Evolutionary conservation across 1,284 basidiomycete species (phyloP), one percentile per base, ranked within the genome.

Genomic region (Cryptococcus sp.): DNA sequence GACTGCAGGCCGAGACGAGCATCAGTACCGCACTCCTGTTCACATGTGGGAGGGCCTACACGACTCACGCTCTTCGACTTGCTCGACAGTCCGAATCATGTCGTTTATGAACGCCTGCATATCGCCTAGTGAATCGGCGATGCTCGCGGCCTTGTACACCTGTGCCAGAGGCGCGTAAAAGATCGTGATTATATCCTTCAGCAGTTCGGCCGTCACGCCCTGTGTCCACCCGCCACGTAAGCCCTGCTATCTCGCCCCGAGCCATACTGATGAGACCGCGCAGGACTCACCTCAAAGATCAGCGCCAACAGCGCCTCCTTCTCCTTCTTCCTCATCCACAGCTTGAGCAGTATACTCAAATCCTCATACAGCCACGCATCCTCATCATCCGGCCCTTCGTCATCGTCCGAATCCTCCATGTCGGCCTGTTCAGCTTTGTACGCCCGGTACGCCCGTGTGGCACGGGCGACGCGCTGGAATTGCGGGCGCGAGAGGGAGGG

Each of bases 101-200:
- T 99, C 96, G 63, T 89, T 95, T 67, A 98, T 84, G 74, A 99
- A 99, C 59, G 83, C 89, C 77, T 98, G 96, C 52, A 98, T 71
- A 72, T 98, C 96, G 37, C 85, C 82, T 1, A 99, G 75, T 1
- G 92, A 96, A 72, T 98, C 95, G 11, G 90, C 88, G 54, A 99
- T 97, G 72, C 90, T 97, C 4, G 96, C 96, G 4, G 95, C 95
- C 71, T 91, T 88, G 80, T 98, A 99, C 2, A 98, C 96, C 68
- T 95, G 91, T 0, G 96, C 96, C n/a, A 99, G 81, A 1, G 96
- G 96, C 0, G 94, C 80, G 76, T 99, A 99, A 77, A 99, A 98
- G 60, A 99, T 98, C 12, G 96, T 98, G 67, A 99, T 93, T 60
- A 99, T 98, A 73, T 99, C 96, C 77, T 95, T 98, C 67, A 98